Evolutionary conservation across 768 basidiomycete species (phyloP).

Genomic region (Russula sp.): DNA sequence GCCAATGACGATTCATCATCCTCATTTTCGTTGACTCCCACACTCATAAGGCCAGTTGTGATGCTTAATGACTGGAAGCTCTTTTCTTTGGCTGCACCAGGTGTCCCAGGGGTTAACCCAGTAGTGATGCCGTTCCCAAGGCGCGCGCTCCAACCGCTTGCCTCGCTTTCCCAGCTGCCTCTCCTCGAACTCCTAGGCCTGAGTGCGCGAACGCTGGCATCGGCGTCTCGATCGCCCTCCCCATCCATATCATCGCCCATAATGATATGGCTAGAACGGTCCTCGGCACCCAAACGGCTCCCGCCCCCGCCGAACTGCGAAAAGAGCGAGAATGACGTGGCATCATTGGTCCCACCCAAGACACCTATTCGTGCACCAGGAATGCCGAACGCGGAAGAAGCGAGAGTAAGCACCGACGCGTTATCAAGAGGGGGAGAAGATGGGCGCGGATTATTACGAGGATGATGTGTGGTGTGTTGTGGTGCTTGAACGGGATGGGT

Average conservation of each 20-base stretch:
- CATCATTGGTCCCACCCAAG: slow-evolving; percentile 27
- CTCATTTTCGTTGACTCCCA: slow-evolving; percentile 36
- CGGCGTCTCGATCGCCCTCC: slow-evolving; percentile 53
- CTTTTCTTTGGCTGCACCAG: slow-evolving; percentile 9
- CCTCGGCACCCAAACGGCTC: slow-evolving; percentile 35
- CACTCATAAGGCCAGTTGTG: slow-evolving; percentile 33
- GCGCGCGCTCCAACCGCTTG: slow-evolving; percentile 81
- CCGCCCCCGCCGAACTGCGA: slow-evolving; percentile 34
- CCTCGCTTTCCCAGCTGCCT: slow-evolving; percentile 90
- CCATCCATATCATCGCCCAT: slow-evolving; percentile 39
- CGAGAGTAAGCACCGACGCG: slow-evolving; percentile 87
- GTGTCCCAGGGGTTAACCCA: slow-evolving; percentile 15
- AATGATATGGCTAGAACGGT: slow-evolving; percentile 63
- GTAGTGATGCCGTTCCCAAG: slow-evolving; percentile 45
- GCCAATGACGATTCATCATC: slow-evolving; percentile 24
- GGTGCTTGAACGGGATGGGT: slow-evolving; percentile 67
- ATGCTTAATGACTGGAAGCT: slow-evolving; percentile 18
- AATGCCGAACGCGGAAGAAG: slow-evolving; percentile 85
- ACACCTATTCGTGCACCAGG: slow-evolving; percentile 49
- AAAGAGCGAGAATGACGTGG: slow-evolving; percentile 67
- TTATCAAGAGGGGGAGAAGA: slow-evolving; percentile 88
- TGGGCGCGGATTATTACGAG: slow-evolving; percentile 92
- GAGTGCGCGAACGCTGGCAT: slow-evolving; percentile 87
- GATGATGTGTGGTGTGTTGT: slow-evolving; percentile 86
- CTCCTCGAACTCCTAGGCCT: slow-evolving; percentile 79